Conservation (phyloP, 2,329 filamentous ascomycete genomes). For the Monosporascus sp. region DNA sequence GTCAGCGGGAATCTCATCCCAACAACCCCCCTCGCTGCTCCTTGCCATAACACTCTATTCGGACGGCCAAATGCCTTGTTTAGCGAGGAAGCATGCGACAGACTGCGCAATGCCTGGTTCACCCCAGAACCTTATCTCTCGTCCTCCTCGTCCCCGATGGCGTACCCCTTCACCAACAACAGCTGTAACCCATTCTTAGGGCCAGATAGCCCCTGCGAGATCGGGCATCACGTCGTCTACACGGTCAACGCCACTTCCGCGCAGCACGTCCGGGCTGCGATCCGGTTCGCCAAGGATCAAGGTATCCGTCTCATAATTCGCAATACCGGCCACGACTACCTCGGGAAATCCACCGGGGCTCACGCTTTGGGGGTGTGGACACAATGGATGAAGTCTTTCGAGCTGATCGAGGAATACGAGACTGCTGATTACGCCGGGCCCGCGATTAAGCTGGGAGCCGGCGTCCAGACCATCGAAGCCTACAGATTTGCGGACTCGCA, state of each 20-base stretch:
- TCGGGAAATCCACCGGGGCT: slow-evolving; percentile 14
- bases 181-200: slow-evolving; percentile 35
- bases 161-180: slow-evolving; percentile 18
- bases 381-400: slow-evolving; percentile 13
- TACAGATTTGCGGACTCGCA: slow-evolving; percentile 6
- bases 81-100: slow-evolving; percentile 26
- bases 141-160: slow-evolving; percentile 17
- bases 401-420: slow-evolving; percentile 12
- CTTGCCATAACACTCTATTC: slow-evolving; percentile 39
- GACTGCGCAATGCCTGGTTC: slow-evolving; percentile 9
- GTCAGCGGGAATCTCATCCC: slow-evolving; percentile 46
- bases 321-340: slow-evolving; percentile 39
- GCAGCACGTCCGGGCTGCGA: slow-evolving; percentile 11
- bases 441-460: slow-evolving; percentile 35
- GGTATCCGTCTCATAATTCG: slow-evolving; percentile 37
- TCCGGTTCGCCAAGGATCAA: slow-evolving; percentile 27
- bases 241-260: slow-evolving; percentile 18
- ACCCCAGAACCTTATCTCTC: slow-evolving; percentile 8
- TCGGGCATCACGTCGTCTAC: slow-evolving; percentile 31
- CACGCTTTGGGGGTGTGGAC: slow-evolving; percentile 18
- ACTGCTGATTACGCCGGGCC: slow-evolving; percentile 27
- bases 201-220: slow-evolving; percentile 34
- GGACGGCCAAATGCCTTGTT: slow-evolving; percentile 27
- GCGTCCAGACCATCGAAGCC: slow-evolving; percentile 6
- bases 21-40: slow-evolving; percentile 45